Conservation (phyloP, 352 stramenopile genomes). For the Thalassiosira exigua region DNA sequence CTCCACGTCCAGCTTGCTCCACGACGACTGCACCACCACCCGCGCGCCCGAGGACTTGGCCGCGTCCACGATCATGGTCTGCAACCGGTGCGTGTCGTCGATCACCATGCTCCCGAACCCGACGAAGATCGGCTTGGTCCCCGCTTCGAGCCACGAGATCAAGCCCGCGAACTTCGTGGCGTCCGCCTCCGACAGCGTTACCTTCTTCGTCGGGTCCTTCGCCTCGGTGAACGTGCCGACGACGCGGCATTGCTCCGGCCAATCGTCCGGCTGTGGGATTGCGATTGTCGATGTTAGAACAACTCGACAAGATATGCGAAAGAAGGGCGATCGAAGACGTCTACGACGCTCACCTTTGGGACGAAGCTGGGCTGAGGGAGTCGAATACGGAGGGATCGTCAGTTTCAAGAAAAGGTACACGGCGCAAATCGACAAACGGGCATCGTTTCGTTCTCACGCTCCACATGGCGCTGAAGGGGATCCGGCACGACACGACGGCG, state of each 20-base stretch:
- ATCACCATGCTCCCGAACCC: conserved; percentile 94
- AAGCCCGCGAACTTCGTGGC: conserved; percentile 53
- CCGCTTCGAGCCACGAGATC: conserved; percentile 57
- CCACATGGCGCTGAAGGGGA: conserved; percentile 91
- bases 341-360: no score
- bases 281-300: conserved; percentile 86
- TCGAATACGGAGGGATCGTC: no score
- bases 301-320: no score
- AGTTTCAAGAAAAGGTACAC: no score
- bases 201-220: conserved; percentile 21
- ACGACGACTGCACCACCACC: conserved; percentile 91
- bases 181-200: conserved; percentile 32
- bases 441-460: no score
- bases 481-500: conserved; percentile 63
- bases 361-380: no score
- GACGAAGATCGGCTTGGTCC: conserved; percentile 89
- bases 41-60: conserved; percentile 78
- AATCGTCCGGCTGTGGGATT: conserved; percentile 90
- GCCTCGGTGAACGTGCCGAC: conserved; percentile 86
- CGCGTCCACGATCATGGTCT: conserved; percentile 89
- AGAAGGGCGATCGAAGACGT: no score
- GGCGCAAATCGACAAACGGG: no score
- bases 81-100: conserved; percentile 77
- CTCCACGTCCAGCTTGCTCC: conserved; percentile 83
- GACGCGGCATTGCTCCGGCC: conserved; percentile 89